Evolutionary conservation across 768 basidiomycete species (phyloP).

Genomic region (Psilocybe tampanensis): DNA sequence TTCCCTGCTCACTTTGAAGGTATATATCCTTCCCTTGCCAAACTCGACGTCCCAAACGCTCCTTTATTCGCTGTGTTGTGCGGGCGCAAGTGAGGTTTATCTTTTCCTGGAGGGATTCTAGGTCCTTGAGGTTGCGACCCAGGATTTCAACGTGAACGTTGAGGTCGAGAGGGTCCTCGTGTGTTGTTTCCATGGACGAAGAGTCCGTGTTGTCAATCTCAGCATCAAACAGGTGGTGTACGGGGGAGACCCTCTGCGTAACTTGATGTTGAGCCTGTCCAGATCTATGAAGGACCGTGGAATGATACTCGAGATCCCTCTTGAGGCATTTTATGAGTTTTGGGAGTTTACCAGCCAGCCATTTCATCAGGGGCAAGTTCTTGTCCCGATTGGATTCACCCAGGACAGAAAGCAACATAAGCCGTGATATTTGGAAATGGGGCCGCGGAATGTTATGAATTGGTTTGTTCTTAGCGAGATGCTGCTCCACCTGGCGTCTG

Average conservation of each 20-base stretch:
- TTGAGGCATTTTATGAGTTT: conserved; percentile 51
- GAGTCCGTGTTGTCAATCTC: conserved; percentile 2
- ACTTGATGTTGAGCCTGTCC: neutral
- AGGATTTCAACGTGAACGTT: conserved; percentile 60
- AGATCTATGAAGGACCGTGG: neutral
- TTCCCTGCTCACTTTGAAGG: conserved; percentile 31
- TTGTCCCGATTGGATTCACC: conserved; percentile 62
- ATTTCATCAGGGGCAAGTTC: conserved; percentile 60
- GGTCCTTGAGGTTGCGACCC: conserved; percentile 51
- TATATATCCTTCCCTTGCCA: conserved; percentile 65
- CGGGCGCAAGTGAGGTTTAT: conserved; percentile 52
- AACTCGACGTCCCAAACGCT: conserved; percentile 76
- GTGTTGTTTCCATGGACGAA: conserved; percentile 24
- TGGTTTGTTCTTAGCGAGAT: conserved; percentile 5
- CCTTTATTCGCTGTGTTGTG: conserved; percentile 65
- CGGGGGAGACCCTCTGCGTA: neutral
- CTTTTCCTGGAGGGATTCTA: conserved; percentile 45
- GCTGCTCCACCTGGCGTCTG: conserved; percentile 32
- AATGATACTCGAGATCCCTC: conserved; percentile 38
- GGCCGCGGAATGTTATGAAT: conserved; percentile 46
- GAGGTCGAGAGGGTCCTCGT: conserved; percentile 49
- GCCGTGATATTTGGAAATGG: conserved; percentile 54
- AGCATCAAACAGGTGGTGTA: conserved; percentile 1
- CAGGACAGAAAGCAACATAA: conserved; percentile 57
- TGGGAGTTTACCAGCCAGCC: conserved; percentile 52